Conservation (phyloP, 306 rosid species). For the Cercis canadensis region DNA sequence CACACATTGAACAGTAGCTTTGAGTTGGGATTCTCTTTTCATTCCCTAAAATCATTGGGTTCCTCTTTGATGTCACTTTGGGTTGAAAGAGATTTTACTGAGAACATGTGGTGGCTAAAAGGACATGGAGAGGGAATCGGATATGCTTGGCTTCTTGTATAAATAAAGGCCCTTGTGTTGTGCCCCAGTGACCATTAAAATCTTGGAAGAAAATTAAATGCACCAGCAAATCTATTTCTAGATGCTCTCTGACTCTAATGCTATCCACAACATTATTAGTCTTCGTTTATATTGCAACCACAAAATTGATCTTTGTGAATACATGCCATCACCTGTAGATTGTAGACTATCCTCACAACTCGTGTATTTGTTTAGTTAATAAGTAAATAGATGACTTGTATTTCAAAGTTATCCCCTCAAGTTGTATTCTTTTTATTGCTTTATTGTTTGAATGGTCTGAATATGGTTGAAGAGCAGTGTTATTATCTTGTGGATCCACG, state of each 20-base stretch:
- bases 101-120: constrained; percentile 52
- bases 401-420: too few relatives aligned
- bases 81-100: constrained; percentile 49
- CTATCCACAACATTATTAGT: too few relatives aligned
- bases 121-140: constrained; percentile 2
- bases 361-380: not conserved
- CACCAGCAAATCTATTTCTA: too few relatives aligned
- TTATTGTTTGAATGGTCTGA: not conserved
- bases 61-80: constrained; percentile 40
- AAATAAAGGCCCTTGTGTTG: not conserved
- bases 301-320: too few relatives aligned
- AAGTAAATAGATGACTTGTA: not conserved
- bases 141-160: constrained; percentile 31
- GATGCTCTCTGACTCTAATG: too few relatives aligned
- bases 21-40: constrained; percentile 7
- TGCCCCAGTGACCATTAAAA: not conserved
- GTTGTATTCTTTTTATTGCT: too few relatives aligned
- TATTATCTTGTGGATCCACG: not conserved
- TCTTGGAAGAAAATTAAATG: not conserved
- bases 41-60: constrained; percentile 36
- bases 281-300: too few relatives aligned
- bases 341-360: too few relatives aligned
- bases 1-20: constrained; percentile 25
- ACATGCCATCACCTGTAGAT: too few relatives aligned
- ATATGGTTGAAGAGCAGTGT: not conserved